A percentile compares a stretch with the other conserved stretches of the same genome.
Conservation (phyloP, 768 basidiomycete genomes). For the Nevesoporus exiguus region DNA sequence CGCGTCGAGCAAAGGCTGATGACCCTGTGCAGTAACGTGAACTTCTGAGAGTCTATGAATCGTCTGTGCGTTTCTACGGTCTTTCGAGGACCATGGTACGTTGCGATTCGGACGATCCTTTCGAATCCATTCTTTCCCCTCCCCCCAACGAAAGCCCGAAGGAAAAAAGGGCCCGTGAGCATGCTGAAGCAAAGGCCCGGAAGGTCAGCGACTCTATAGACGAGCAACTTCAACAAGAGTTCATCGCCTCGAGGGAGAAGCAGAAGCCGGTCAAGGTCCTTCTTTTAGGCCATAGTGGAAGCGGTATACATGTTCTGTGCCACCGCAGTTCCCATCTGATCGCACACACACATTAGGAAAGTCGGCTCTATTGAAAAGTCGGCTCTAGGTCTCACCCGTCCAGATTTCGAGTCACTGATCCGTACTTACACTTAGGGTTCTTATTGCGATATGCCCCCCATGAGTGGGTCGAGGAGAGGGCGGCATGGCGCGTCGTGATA, state of each 20-base stretch:
- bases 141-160: slow-evolving; percentile 61
- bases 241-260: slow-evolving; percentile 47
- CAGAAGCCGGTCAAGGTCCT: slow-evolving; percentile 71
- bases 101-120: slow-evolving; percentile 54
- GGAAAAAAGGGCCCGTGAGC: slow-evolving; percentile 52
- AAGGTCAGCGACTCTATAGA: slow-evolving; percentile 72
- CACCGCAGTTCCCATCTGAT: slow-evolving; percentile 4
- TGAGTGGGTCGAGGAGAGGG: slow-evolving; percentile 67
- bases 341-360: slow-evolving; percentile 41
- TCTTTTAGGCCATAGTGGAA: slow-evolving; percentile 74
- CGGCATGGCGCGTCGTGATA: slow-evolving; percentile 72
- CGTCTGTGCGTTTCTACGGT: too few relatives aligned
- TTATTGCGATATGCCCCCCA: slow-evolving; percentile 67
- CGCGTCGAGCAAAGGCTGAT: too few relatives aligned
- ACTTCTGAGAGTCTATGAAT: too few relatives aligned
- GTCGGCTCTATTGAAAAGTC: slow-evolving; percentile 78
- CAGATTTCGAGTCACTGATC: not conserved
- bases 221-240: slow-evolving; percentile 64
- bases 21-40: too few relatives aligned
- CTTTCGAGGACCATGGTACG: slow-evolving; percentile 22
- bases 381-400: slow-evolving; percentile 7
- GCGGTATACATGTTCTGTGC: slow-evolving; percentile 38
- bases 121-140: slow-evolving; percentile 59
- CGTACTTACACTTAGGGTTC: slow-evolving; percentile 46
- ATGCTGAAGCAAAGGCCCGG: slow-evolving; percentile 60